Evolutionary conservation across 208 protist species (phyloP), one percentile per base, ranked within the genome.

Genomic region (Leishmania lainsoni): DNA sequence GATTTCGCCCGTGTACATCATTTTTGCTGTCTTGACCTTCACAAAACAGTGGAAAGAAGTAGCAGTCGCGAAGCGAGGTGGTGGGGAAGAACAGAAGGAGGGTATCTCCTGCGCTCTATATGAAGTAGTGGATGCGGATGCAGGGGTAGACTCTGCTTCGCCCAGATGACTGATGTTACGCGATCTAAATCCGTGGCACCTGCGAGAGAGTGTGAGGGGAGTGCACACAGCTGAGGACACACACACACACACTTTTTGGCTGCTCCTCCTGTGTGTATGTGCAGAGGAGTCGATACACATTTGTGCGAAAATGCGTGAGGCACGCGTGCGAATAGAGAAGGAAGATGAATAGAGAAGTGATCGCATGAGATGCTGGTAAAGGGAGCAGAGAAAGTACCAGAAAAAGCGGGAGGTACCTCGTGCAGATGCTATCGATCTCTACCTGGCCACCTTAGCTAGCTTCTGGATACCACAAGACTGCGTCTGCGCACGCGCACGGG

Each of bases 1-100:
- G 85, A 99, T 99, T 75, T 98, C 95, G 68, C 98, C 98, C 54
- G 95, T 96, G 92, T 99, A 99, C 84, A 99, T 97, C 94, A 98
- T 98, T 79, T 89, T 93, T 56, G 66, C 79, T 70, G 73, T 22
- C 51, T 48, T 39, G 20, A 85, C 35, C 42, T 39, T 8, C 51
- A 39, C 32, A 49, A 76, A 63, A 73, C 14, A 39, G 48, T 63
- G 29, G 20, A 58, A 56, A 74, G 54, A 48, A 59, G 29, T 61
- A 58, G n/a, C 51, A 81, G 70, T 29, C 69, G 61, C 5, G 10
- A 71, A 45, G 83, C 79, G 51, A 80, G 76, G 59, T 54, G n/a
- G 39, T 29, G 58, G 74, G 5, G 39, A 71, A 26, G 32, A 20
- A 51, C 51, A 59, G 35, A 56, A 66, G 32, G 45, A 52, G 68